Percentiles rank a stretch among this genome's conserved stretches.
Conservation (phyloP, 2,329 filamentous ascomycete genomes). For the Colletotrichum endophyticum region DNA sequence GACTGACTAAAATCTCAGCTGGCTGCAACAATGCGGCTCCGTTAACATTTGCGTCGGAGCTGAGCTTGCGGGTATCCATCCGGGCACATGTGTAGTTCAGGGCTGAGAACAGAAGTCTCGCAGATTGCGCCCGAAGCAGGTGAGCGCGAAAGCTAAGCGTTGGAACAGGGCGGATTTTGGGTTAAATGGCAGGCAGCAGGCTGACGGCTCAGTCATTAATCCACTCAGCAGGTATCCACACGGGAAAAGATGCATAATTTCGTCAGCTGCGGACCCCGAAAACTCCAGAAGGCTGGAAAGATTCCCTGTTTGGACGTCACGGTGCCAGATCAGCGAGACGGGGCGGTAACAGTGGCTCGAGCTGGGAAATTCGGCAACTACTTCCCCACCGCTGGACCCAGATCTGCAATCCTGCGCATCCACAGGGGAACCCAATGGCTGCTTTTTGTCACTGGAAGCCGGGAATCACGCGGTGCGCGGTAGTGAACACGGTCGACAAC, state of each 20-base stretch:
- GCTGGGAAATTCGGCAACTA: not conserved
- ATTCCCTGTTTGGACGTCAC: not conserved
- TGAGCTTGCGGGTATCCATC: not conserved
- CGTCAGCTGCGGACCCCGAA: conserved; percentile 1
- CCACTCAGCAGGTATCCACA: not conserved
- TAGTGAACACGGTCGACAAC: not conserved
- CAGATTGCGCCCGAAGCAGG: not conserved
- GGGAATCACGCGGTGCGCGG: not conserved
- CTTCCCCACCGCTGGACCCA: not conserved
- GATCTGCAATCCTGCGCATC: conserved; percentile 3
- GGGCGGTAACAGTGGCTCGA: not conserved
- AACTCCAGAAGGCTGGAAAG: not conserved
- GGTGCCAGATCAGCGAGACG: not conserved
- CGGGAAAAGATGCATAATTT: not conserved
- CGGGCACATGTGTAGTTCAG: not conserved
- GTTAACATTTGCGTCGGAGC: not conserved
- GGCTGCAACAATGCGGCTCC: not conserved
- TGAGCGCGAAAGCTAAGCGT: not conserved
- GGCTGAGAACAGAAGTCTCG: not conserved
- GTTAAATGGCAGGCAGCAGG: not conserved
- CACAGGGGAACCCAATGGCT: not conserved
- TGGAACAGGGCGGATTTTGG: not conserved
- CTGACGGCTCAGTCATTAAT: not conserved
- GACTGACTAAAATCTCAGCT: not conserved
- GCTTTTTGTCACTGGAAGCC: not conserved